phyloP scores from a whole-genome alignment of 2,329 filamentous ascomycete genomes.

The Trichoderma guizhouense region DNA sequence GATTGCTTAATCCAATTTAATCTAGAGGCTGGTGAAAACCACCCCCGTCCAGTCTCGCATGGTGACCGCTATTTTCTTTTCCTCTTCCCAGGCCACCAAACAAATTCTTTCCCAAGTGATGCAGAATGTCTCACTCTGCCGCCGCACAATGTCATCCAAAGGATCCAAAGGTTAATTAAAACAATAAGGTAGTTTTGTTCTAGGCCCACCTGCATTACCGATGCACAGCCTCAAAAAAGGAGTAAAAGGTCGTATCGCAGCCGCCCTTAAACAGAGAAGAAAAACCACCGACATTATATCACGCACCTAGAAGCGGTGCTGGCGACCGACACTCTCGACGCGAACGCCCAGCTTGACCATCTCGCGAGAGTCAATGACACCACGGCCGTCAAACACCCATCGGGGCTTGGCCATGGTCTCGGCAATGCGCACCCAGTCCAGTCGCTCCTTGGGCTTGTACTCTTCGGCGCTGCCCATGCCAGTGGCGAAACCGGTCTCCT shows the following conservation, averaged over 20 bases:
- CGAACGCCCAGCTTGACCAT: slow-evolving; percentile 50
- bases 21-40: background rate
- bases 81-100: background rate
- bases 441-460: slow-evolving; percentile 44
- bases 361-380: slow-evolving; percentile 47
- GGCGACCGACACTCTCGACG: slow-evolving; percentile 52
- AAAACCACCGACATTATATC: background rate
- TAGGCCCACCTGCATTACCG: slow-evolving; percentile 14
- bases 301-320: slow-evolving; percentile 38
- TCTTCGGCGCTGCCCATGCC: slow-evolving; percentile 44
- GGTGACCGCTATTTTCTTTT: background rate
- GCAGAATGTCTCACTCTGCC: slow-evolving; percentile 26
- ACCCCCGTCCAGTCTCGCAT: background rate
- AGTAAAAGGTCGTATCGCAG: slow-evolving; percentile 19
- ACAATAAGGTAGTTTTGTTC: slow-evolving; percentile 20
- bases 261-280: background rate
- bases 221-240: slow-evolving; percentile 16
- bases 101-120: slow-evolving; percentile 12
- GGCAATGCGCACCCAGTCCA: slow-evolving; percentile 52
- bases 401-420: slow-evolving; percentile 50
- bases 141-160: slow-evolving; percentile 26
- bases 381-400: slow-evolving; percentile 57
- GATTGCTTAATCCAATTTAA: slow-evolving; percentile 5
- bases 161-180: slow-evolving; percentile 29
- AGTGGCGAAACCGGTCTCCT: slow-evolving; percentile 38